Percentiles rank a stretch among this genome's conserved stretches.
These are phyloP conservation scores for Boletales sp. DNA, from an alignment of 768 basidiomycete species.

Conservation along the genomic window DNA sequence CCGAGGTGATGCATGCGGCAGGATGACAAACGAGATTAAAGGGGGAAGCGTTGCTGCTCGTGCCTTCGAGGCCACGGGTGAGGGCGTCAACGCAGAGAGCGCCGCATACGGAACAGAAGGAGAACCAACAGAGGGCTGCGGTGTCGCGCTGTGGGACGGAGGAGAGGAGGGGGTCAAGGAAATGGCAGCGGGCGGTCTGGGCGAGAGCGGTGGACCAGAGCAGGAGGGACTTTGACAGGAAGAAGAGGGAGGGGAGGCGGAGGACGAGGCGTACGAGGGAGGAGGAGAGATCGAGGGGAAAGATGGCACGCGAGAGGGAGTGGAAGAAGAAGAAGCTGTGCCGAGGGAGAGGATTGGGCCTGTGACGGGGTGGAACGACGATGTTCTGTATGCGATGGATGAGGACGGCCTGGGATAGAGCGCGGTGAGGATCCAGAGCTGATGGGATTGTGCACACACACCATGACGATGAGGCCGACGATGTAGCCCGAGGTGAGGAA, in stretches of 20 bases:
- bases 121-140: slow-evolving; percentile 67
- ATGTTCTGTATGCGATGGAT: slow-evolving; percentile 77
- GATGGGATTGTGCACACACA: slow-evolving; percentile 24
- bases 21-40: slow-evolving; percentile 64
- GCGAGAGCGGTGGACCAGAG: slow-evolving; percentile 58
- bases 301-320: slow-evolving; percentile 32
- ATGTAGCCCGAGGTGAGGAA: slow-evolving; percentile 77
- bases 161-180: slow-evolving; percentile 41
- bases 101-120: slow-evolving; percentile 64
- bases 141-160: slow-evolving; percentile 43
- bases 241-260: slow-evolving; percentile 62
- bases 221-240: slow-evolving; percentile 51
- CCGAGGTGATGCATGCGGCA: not conserved
- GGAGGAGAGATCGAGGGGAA: slow-evolving; percentile 63
- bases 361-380: slow-evolving; percentile 59
- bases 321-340: no score
- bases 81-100: slow-evolving; percentile 65
- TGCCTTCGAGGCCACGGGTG: slow-evolving; percentile 64
- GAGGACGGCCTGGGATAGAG: slow-evolving; percentile 50
- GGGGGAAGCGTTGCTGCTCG: slow-evolving; percentile 52
- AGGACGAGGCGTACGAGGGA: slow-evolving; percentile 56
- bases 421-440: not conserved
- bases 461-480: slow-evolving; percentile 63
- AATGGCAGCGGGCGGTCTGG: slow-evolving; percentile 45
- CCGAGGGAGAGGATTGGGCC: not conserved